Base-by-base conservation (phyloP, 768 basidiomycete genomes). In the Suillus bovinus region DNA sequence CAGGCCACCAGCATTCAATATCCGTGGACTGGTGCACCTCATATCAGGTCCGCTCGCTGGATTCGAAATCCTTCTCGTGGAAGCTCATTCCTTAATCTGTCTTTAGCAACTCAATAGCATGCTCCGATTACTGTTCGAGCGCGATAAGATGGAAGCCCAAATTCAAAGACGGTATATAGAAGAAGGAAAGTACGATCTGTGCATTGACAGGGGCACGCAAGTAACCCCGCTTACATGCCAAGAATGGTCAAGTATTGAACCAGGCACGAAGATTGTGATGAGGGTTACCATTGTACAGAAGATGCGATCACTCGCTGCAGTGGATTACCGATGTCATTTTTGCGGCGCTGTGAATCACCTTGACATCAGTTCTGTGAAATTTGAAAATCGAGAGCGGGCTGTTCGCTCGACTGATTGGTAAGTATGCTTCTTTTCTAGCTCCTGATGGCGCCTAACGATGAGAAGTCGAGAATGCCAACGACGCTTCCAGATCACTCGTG, bases 381-480 rank as follows among this genome's bases (percentile, higher is more conserved):
- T 66, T 36, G 0, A 1, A 1, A 1, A 8, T 42, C 20, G 9
- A 42, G 2, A 9, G 9, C 13, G 4, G 56, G 16, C 10, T 2
- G 67, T 69, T 34, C 39, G 68, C 33, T 71, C 72, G 20, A 60
- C 73, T 4, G 72, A 71, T n/a, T 71, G 70, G 70, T 73, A 9
- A 47, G 70, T 3, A 1, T n/a, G 1, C 29, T 29, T 16, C n/a
- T 4, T 20, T 31, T 33, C n/a, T 38, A 61, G 9, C 14, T 13
- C 6, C 0, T 66, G 22, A 63, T 61, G 22, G 31, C 66, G 1
- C 50, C 50, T 53, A n/a, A 14, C 69, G n/a, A 53, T 64, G 3
- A 66, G 63, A 47, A 49, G 59, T 49, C 70, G 64, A 20, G 66
- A 65, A 6, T 71, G 72, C 50, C 67, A 71, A 64, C 64, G 70